Evolutionary conservation across 2,329 filamentous ascomycete genomes (phyloP), one percentile per base, ranked within the genome.

Genomic region (Hypoxylon sp.): DNA sequence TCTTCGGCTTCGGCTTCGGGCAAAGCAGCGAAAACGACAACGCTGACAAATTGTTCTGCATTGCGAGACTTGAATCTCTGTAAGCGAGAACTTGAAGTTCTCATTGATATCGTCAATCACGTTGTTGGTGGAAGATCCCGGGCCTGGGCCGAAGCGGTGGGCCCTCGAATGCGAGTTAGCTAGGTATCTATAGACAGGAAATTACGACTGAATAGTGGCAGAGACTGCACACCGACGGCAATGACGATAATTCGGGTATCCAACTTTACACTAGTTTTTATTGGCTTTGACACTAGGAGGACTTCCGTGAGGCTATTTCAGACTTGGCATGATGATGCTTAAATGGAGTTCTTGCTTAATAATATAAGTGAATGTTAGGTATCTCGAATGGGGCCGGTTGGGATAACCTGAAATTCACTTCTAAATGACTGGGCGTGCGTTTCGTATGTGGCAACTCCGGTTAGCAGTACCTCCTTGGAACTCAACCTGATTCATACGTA

Each of bases 1-100:
- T 40, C 4, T 52, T 60, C 48, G 56, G 45, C 30, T 38, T 46
- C 22, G 18, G 38, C 28, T 20, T 50, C 48, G 56, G 36, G n/a
- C 18, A 8, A 20, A 40, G 7, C 36, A 40, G 36, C 16, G 36
- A 40, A 32, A 33, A 3, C 24, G 3, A 40, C 36, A 20, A 20
- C 36, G 36, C 36, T 20, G 16, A 40, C 36, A 40, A 40, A 40
- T 40, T 20, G 16, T 40, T 18, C 11, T 20, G 16, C 16, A 40
- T 18, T 7, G 36, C 16, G 7, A 8, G 11, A 40, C 16, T 40
- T 9, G 36, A 40, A 11, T 18, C 9, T 40, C 20, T 40, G n/a
- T 40, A 20, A 40, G 16, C 20, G n/a, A 9, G 2, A 3, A 20
- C 20, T 40, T 6, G 18, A 40, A 40, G 5, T 3, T 40, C 36